Evolutionary conservation across 768 basidiomycete genomes (phyloP), one percentile per base, ranked within the genome.

Genomic region (Cyclocybe aegerita): DNA sequence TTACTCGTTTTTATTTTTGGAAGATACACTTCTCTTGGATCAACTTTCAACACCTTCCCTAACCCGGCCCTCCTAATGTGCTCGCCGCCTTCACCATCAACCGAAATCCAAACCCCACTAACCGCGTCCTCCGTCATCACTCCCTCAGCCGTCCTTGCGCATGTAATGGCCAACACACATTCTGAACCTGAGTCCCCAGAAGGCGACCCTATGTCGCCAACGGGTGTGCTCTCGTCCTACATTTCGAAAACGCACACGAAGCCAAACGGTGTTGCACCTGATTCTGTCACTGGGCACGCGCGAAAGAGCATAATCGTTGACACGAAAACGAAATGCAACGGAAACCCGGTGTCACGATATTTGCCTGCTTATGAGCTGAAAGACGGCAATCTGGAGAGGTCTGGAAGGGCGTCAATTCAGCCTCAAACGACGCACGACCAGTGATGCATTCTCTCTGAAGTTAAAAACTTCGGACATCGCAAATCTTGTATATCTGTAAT

Each of bases 11-110:
- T 39, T n/a, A n/a, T 43, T 43, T 15, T 9, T 30, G 35, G 39
- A 55, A 96, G 94, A n/a, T 99, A 96, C 68, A 99, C 97, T 2
- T 98, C 96, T 4, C 82, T 99, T 14, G 96, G 97, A 12, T 97
- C 95, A 9, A 93, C 89, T 7, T 91, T 83, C 70, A 97, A 98
- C 70, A 98, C 97, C 0, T 88, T 86, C 64, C 93, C 86, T 0
- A 98, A 98, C 61, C 95, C 96, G 2, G 85, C 90, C 1, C 81
- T 98, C n/a, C 64, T 75, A 8, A 63, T 79, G 32, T 23, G 4
- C 23, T 23, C 23, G 23, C 31, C 53, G 2, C 33, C 62, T 2
- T 39, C 58, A 12, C n/a, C 42, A 6, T 35, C 53, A 15, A 42
- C 47, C 32, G 45, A 50, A 39, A 35, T 49, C 8, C 62, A 50